phyloP scores from a whole-genome alignment of 257 asterid genomes.

The Thymus quinquecostatus region DNA sequence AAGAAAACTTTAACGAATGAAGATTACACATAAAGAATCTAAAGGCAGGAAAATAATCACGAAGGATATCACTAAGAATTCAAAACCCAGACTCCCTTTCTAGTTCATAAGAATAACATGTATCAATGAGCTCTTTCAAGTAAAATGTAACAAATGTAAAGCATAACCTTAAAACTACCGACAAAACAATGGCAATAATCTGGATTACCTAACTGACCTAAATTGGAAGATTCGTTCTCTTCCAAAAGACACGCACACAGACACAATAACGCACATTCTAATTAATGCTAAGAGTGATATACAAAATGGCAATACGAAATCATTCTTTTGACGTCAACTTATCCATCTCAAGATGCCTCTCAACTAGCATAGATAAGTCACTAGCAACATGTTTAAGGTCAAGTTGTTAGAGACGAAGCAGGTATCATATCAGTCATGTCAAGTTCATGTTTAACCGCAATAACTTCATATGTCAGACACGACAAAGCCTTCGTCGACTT shows the following conservation, averaged over 20 bases:
- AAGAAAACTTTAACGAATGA: background rate
- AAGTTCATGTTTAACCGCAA: background rate
- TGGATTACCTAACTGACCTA: background rate
- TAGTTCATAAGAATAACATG: background rate
- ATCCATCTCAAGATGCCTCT: background rate
- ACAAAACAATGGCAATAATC: background rate
- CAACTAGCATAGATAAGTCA: background rate
- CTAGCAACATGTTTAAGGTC: background rate
- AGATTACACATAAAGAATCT: conserved; percentile 13
- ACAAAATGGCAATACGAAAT: background rate
- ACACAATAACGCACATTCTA: background rate
- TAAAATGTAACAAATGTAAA: background rate
- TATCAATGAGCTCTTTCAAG: background rate
- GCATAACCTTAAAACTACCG: background rate
- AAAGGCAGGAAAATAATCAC: conserved; percentile 2
- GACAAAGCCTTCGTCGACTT: background rate
- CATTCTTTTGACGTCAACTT: background rate
- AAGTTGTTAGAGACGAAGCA: background rate
- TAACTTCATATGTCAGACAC: background rate
- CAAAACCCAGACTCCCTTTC: background rate
- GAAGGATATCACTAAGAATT: background rate
- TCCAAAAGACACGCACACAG: background rate
- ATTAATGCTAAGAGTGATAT: background rate
- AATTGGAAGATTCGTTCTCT: background rate
- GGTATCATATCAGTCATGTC: background rate